Evolutionary conservation across 139 green algal species (phyloP), one percentile per base, ranked within the genome.

Genomic region (Protoeuglena noctilucae): DNA sequence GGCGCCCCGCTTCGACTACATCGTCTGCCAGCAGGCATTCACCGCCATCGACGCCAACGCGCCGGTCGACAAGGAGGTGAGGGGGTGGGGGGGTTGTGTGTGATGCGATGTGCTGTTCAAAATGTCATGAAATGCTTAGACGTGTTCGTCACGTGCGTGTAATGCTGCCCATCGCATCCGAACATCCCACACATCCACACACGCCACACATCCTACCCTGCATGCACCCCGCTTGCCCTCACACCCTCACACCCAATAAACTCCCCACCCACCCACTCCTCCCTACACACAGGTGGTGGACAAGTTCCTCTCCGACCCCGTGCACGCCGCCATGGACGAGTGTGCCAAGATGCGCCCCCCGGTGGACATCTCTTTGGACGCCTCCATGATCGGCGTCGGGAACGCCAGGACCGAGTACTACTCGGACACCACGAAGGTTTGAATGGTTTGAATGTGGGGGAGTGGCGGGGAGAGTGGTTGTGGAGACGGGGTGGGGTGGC

Each of bases 1-100:
- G 92, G 92, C 87, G 0, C 92, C 92, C 17, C 78, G 89, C 54
- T 96, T 97, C 63, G 88, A 97, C 76, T 97, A 97, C 79, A 87
- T 90, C 63, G 71, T 99, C 48, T 80, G 89, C 53, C 91, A 99
- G 77, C 83, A 93, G 67, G 65, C 67, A 25, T 79, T 70, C 53
- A 53, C 57, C 19, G 67, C 71, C 18, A 55, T 76, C 23, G 73
- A 82, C 52, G 29, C 62, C 18, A 61, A 51, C 49, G 22, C 22
- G 14, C 29, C 39, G 0, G 53, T 70, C 17, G 56, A 75, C 61
- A 4, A 57, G 25, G 60, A 67, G 34, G 21, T 69, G 28, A 58
- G n/a, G n/a, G n/a, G n/a, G n/a, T n/a, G n/a, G n/a, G n/a, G n/a
- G n/a, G n/a, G n/a, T n/a, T n/a, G n/a, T n/a, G n/a, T n/a, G n/a